Evolutionary conservation across 768 basidiomycete species (phyloP).

Genomic region (Pleurotus platypus): DNA sequence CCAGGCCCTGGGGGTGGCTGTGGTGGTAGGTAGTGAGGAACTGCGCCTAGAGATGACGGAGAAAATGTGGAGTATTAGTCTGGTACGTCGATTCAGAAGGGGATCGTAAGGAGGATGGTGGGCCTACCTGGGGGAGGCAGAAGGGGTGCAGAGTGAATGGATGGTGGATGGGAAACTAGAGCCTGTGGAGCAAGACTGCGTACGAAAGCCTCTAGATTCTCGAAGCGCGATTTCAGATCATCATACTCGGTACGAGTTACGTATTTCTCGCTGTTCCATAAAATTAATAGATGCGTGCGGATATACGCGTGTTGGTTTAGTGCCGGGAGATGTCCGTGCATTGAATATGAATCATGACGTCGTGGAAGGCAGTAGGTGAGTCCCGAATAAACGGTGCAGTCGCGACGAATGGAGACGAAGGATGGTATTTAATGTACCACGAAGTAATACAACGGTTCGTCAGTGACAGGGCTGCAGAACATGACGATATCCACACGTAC

Average conservation of each 20-base stretch:
- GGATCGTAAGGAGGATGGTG: constrained; percentile 11
- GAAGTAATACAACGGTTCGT: constrained; percentile 11
- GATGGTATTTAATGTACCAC: background rate
- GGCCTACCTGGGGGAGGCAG: constrained; percentile 21
- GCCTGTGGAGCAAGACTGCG: constrained; percentile 20
- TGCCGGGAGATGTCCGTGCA: background rate
- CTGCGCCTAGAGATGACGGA: constrained; percentile 17
- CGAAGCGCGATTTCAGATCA: constrained; percentile 63
- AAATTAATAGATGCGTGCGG: constrained; percentile 9
- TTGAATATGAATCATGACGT: background rate
- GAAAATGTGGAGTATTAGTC: constrained; percentile 20
- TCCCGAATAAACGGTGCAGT: background rate
- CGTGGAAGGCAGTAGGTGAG: background rate
- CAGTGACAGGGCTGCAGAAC: constrained; percentile 8
- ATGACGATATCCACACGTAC: constrained; percentile 38
- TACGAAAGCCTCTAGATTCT: constrained; percentile 54
- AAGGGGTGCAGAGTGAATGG: constrained; percentile 6
- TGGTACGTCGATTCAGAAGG: constrained; percentile 32
- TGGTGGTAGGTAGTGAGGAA: background rate
- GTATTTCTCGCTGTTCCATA: constrained; percentile 63
- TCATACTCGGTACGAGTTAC: constrained; percentile 77
- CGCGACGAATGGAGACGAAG: constrained; percentile 14
- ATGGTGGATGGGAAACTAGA: constrained; percentile 27
- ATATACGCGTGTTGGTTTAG: constrained; percentile 1
- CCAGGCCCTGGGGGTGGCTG: background rate